phyloP scores from a whole-genome alignment of 2,329 filamentous ascomycete genomes.

The Pseudogymnoascus sp. region DNA sequence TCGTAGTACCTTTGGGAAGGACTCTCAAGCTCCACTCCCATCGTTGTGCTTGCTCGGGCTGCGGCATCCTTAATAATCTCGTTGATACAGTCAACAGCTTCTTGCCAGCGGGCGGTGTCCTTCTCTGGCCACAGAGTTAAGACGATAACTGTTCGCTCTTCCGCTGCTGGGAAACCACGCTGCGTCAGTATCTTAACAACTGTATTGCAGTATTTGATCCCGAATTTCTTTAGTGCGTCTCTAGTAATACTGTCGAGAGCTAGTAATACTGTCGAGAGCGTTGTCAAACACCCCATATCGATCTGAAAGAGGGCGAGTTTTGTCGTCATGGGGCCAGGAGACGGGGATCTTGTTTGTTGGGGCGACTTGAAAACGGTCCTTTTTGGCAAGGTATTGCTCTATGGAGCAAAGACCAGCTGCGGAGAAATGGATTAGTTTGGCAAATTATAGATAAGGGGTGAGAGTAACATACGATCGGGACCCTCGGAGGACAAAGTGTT shows the following conservation, averaged over 20 bases:
- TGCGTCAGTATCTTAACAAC: not conserved
- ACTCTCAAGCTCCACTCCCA: not conserved
- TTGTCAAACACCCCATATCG: not conserved
- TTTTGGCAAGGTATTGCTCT: not conserved
- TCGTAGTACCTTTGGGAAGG: not conserved
- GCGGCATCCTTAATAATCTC: not conserved
- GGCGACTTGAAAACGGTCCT: not conserved
- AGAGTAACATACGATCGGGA: not conserved
- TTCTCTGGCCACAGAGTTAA: not conserved
- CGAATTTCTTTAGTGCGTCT: not conserved
- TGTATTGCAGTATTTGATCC: not conserved
- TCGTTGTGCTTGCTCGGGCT: not conserved
- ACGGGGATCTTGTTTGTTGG: not conserved
- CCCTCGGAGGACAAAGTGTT: not conserved
- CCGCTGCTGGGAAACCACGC: not conserved
- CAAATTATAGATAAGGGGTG: not conserved
- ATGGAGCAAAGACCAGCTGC: not conserved
- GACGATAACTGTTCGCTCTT: not conserved
- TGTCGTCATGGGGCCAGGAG: not conserved
- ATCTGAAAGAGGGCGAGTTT: not conserved
- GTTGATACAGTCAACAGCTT: not conserved
- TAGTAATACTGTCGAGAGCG: not conserved
- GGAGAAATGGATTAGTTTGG: not conserved
- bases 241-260: no score
- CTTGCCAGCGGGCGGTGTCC: not conserved